These are phyloP conservation scores for Cerrena zonata DNA, from an alignment of 1,284 basidiomycete species.

Conservation along the genomic window DNA sequence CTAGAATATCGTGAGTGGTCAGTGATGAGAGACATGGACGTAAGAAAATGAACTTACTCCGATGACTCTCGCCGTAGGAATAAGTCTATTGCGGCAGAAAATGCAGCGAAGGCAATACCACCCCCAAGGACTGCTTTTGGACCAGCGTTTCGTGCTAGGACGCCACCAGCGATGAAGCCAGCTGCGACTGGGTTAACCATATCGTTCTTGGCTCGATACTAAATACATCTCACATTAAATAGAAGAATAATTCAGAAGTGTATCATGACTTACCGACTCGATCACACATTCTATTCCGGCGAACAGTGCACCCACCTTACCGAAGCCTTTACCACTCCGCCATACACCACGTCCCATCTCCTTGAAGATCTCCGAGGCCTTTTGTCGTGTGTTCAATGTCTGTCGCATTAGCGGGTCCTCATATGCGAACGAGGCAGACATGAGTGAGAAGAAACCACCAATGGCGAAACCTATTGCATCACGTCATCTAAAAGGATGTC, in stretches of 20 bases:
- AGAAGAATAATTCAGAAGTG: constrained; percentile 3
- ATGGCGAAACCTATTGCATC: constrained; percentile 73
- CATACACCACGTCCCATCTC: constrained; percentile 95
- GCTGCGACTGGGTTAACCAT: constrained; percentile 76
- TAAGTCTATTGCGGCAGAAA: constrained; percentile 83
- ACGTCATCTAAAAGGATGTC: constrained; percentile 20
- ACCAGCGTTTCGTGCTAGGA: constrained; percentile 80
- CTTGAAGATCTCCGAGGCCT: constrained; percentile 82
- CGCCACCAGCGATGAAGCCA: constrained; percentile 72
- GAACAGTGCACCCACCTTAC: constrained; percentile 90
- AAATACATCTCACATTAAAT: background rate
- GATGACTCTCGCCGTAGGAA: constrained; percentile 79
- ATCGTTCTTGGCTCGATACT: constrained; percentile 96
- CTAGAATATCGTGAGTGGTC: background rate
- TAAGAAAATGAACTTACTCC: constrained; percentile 55
- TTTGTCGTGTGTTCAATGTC: constrained; percentile 62
- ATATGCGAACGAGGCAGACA: constrained; percentile 92
- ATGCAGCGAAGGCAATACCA: constrained; percentile 84
- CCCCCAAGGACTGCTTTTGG: constrained; percentile 79
- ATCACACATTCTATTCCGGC: constrained; percentile 93
- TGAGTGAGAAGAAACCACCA: constrained; percentile 92
- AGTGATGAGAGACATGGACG: background rate
- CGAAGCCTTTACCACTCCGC: constrained; percentile 86
- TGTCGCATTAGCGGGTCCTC: constrained; percentile 85
- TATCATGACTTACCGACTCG: constrained; percentile 72